Evolutionary conservation across 2,329 filamentous ascomycete species (phyloP), one percentile per base, ranked within the genome.

Genomic region (Phyllosticta citrichinensis): DNA sequence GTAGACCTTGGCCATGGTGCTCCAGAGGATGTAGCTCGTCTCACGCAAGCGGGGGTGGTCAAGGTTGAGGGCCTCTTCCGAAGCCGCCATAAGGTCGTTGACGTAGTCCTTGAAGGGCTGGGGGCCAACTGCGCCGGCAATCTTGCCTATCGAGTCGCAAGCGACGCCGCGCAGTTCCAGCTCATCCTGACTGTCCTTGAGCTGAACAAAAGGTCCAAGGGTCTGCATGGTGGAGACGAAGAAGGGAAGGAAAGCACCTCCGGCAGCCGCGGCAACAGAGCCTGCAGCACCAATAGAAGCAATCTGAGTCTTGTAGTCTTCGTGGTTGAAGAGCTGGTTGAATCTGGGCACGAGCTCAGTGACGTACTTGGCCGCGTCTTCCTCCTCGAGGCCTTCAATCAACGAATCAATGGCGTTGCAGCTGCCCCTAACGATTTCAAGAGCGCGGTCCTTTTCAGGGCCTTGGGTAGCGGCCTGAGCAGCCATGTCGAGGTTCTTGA

Each of bases 21-120:
- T 91, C 93, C 94, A 99, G 60, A 99, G 82, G 64, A 97, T 95
- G 77, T 96, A 99, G 73, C 91, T 96, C 64, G 91, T 97, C 80
- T 99, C 94, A 75, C 91, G 89, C 57, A 97, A 85, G 62, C 92
- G 85, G 52, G 92, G 89, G 77, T 97, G 92, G 68, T 91, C 92
- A 2, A 99, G 85, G 67, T 88, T 81, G 2, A 97, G 82, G 60
- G 89, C 92, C 75, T 97, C 92, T 76, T 97, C 92, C 66, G 90
- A 96, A 14, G 93, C 88, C 69, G 87, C 83, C 89, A 99, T 96
- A 62, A 97, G 81, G 52, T 91, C 90, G 70, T 88, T 81, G 40
- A 97, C 92, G 71, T 93, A 97, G 14, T 89, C 89, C 78, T 96
- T 87, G 81, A 97, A 97, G 55, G 88, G 81, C 72, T 89, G 82